Percentiles rank a stretch among this genome's conserved stretches.
Conservation (phyloP, 805 yeast species). For the Cyberlindnera euphorbiiphila region DNA sequence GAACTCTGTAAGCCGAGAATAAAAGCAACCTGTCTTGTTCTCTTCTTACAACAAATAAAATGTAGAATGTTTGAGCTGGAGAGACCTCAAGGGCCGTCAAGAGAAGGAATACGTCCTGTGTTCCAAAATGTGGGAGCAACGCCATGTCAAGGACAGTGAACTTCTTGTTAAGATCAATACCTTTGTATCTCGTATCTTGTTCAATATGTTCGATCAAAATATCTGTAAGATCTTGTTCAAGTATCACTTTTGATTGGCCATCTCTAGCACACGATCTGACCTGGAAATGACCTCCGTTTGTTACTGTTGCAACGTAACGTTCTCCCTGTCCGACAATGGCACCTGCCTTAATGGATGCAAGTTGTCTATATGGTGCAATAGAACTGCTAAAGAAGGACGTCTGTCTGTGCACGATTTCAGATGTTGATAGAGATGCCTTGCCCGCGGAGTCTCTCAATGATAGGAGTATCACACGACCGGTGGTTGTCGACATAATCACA, state of each 20-base stretch:
- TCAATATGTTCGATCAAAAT: slow-evolving; percentile 36
- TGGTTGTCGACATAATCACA: slow-evolving; percentile 62
- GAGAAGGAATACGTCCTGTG: slow-evolving; percentile 42
- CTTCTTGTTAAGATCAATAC: slow-evolving; percentile 34
- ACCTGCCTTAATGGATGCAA: slow-evolving; percentile 58
- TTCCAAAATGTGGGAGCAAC: slow-evolving; percentile 37
- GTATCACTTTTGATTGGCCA: slow-evolving; percentile 37
- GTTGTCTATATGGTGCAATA: slow-evolving; percentile 33
- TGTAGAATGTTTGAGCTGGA: slow-evolving; percentile 34
- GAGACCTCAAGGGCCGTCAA: slow-evolving; percentile 35
- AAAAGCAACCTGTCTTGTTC: slow-evolving; percentile 49
- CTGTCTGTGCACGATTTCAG: slow-evolving; percentile 28
- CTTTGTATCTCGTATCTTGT: slow-evolving; percentile 42
- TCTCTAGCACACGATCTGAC: slow-evolving; percentile 46
- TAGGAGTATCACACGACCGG: slow-evolving; percentile 60
- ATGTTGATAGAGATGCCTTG: slow-evolving; percentile 40
- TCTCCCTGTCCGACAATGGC: slow-evolving; percentile 48
- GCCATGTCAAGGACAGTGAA: slow-evolving; percentile 61
- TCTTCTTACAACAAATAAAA: slow-evolving; percentile 52
- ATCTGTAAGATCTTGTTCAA: slow-evolving; percentile 34
- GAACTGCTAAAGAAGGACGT: slow-evolving; percentile 33
- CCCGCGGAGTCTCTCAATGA: slow-evolving; percentile 67
- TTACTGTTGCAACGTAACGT: slow-evolving; percentile 37
- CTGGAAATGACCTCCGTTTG: slow-evolving; percentile 42
- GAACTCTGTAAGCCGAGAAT: slow-evolving; percentile 63